A percentile compares a stretch with the other conserved stretches of the same genome.
These are phyloP conservation scores for Scutellaria galericulata DNA, from an alignment of 257 asterid species.

Conservation along the genomic window DNA sequence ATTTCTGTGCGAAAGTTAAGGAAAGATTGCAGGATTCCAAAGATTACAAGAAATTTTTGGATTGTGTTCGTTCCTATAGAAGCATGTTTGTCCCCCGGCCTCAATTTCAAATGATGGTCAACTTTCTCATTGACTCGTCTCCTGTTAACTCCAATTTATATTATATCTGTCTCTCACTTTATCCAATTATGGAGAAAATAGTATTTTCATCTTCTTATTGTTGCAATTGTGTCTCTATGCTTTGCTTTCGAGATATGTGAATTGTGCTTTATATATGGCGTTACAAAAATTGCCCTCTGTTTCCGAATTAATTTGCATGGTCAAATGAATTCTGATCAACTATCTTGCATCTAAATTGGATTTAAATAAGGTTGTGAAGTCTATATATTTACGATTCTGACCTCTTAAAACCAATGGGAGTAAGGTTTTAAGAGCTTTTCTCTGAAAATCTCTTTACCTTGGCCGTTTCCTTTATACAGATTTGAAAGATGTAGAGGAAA, in stretches of 20 bases:
- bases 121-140: conserved; percentile 27
- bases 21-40: conserved; percentile 57
- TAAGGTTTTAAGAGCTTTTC: neutral
- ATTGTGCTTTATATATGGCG: neutral
- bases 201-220: conserved; percentile 20
- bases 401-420: conserved; percentile 3
- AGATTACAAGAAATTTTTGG: conserved; percentile 54
- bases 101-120: conserved; percentile 67
- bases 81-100: conserved; percentile 56
- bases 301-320: neutral
- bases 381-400: neutral
- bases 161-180: conserved; percentile 24
- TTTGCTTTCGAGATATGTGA: conserved; percentile 17
- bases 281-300: neutral
- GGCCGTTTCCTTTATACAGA: conserved; percentile 3
- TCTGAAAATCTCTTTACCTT: conserved; percentile 18
- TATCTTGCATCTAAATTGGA: conserved; percentile 22
- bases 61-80: conserved; percentile 64
- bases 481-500: conserved; percentile 13
- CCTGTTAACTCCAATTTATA: conserved; percentile 25
- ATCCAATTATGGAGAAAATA: conserved; percentile 16
- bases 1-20: conserved; percentile 67
- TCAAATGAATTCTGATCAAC: conserved; percentile 5
- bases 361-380: neutral
- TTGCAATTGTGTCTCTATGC: conserved; percentile 18